These are phyloP conservation scores for Ploettnerulaceae sp. DNA, from an alignment of 2,329 filamentous ascomycete genomes.

Conservation along the genomic window DNA sequence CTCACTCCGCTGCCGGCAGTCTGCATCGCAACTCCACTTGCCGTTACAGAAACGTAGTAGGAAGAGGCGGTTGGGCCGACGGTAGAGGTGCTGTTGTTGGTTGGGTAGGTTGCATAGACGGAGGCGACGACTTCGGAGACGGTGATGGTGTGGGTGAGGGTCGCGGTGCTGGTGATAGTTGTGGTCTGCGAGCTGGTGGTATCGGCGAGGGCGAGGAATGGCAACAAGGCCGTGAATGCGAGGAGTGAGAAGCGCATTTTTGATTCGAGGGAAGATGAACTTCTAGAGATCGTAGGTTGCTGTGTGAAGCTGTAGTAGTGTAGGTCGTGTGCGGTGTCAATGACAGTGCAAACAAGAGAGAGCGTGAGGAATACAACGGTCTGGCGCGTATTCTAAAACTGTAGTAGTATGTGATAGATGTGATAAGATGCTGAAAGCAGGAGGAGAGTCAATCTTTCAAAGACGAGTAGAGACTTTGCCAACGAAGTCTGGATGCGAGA, in stretches of 20 bases:
- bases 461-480: conserved; percentile 46
- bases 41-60: conserved; percentile 13
- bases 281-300: conserved; percentile 7
- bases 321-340: not conserved
- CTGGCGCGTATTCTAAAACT: conserved; percentile 11
- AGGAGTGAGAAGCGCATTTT: conserved; percentile 43
- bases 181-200: conserved; percentile 31
- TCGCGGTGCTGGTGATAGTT: conserved; percentile 45
- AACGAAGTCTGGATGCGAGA: conserved; percentile 45
- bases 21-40: conserved; percentile 19
- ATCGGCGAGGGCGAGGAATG: conserved; percentile 47
- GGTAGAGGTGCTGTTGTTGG: conserved; percentile 32
- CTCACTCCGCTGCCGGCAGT: too few species aligned
- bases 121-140: conserved; percentile 42
- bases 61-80: conserved; percentile 28
- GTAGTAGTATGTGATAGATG: conserved; percentile 23
- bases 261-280: conserved; percentile 11
- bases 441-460: conserved; percentile 33
- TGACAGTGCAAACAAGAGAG: too few species aligned
- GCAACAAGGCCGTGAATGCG: conserved; percentile 47
- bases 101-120: conserved; percentile 36
- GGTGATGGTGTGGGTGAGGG: conserved; percentile 48
- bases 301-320: not conserved
- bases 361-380: conserved; percentile 11
- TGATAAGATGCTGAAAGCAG: conserved; percentile 1